A percentile compares a stretch with the other conserved stretches of the same genome.
phyloP scores from a whole-genome alignment of 768 basidiomycete species.

The Lactifluus rugatus region DNA sequence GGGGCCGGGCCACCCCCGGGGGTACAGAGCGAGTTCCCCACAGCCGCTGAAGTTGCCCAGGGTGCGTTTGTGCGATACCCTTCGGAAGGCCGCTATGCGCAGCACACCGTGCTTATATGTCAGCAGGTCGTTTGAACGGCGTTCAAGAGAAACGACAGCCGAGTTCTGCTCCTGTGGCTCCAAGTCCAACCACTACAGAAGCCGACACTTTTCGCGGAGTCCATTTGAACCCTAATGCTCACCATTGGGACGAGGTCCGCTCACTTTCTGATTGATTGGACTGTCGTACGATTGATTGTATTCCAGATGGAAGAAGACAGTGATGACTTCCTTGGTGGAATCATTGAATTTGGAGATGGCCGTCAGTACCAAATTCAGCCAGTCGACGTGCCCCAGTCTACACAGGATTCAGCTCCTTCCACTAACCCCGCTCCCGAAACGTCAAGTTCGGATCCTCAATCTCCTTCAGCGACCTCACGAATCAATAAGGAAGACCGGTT shows the following conservation, averaged over 20 bases:
- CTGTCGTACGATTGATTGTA: conserved; percentile 11
- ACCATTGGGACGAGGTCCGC: conserved; percentile 97
- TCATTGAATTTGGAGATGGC: conserved; percentile 95
- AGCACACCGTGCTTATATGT: background rate
- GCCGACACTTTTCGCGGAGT: conserved; percentile 92
- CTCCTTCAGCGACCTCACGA: conserved; percentile 28
- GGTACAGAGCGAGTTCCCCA: conserved; percentile 75
- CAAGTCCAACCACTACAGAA: conserved; percentile 65
- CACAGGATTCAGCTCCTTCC: conserved; percentile 8
- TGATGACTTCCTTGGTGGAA: conserved; percentile 77
- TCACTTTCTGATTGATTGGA: background rate
- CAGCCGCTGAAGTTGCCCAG: conserved; percentile 90
- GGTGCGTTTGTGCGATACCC: conserved; percentile 36
- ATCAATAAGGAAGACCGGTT: conserved; percentile 83
- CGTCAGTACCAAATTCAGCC: conserved; percentile 78
- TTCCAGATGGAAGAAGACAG: conserved; percentile 84
- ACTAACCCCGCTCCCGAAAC: background rate
- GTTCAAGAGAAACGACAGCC: conserved; percentile 32
- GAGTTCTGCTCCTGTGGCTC: conserved; percentile 41
- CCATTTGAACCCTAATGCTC: conserved; percentile 86
- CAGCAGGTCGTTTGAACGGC: conserved; percentile 19
- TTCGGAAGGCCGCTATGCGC: background rate
- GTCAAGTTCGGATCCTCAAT: background rate
- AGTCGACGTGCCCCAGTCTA: conserved; percentile 26
- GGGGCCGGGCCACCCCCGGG: conserved; percentile 35